A percentile compares a stretch with the other conserved stretches of the same genome.
Evolutionary conservation across 495 filamentous ascomycete species (phyloP).

Genomic region (Neurospora sp.): DNA sequence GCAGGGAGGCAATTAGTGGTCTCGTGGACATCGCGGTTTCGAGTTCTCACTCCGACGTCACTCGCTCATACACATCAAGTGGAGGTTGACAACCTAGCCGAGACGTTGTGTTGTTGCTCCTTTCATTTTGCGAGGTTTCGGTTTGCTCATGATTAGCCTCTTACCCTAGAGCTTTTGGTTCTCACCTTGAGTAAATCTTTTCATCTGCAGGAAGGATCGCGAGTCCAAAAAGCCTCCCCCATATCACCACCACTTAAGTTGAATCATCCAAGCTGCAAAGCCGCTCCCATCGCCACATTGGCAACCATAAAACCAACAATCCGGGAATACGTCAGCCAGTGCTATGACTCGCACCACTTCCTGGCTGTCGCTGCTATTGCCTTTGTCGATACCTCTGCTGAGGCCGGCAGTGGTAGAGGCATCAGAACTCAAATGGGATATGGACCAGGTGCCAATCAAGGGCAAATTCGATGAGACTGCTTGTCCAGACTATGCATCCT

Average conservation of each 20-base stretch:
- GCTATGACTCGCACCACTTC: background rate
- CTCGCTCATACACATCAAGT: background rate
- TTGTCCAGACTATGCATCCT: conserved; percentile 45
- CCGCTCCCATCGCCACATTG: background rate
- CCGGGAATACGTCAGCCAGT: background rate
- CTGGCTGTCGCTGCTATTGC: conserved; percentile 8
- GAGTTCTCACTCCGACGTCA: background rate
- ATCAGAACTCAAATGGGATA: conserved; percentile 5
- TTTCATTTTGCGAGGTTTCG: background rate
- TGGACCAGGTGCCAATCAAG: conserved; percentile 15
- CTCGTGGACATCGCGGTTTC: background rate
- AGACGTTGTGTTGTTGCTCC: background rate
- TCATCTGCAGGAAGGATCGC: background rate
- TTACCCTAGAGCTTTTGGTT: background rate
- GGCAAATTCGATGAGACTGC: conserved; percentile 16
- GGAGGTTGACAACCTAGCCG: background rate
- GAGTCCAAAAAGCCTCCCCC: background rate
- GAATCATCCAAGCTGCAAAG: background rate
- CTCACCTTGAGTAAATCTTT: background rate
- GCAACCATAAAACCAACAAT: background rate
- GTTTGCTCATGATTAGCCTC: background rate
- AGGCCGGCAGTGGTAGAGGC: conserved; percentile 3
- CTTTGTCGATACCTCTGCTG: conserved; percentile 7
- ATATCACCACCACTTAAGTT: background rate
- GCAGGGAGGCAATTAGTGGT: background rate